Evolutionary conservation across 2,329 filamentous ascomycete genomes (phyloP), one percentile per base, ranked within the genome.

Genomic region (Pyrenophora seminiperda): DNA sequence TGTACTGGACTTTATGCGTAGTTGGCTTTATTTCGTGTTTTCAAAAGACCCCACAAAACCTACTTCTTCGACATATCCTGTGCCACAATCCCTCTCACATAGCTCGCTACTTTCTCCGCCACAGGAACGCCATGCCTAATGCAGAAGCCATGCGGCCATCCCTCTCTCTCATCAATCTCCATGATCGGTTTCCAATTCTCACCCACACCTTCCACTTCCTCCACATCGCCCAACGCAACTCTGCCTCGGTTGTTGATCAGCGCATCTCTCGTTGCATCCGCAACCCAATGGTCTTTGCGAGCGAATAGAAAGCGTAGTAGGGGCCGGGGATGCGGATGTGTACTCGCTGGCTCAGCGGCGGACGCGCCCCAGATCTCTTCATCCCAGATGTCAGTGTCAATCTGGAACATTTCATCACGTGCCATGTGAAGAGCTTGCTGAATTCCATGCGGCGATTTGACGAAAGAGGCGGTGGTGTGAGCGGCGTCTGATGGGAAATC

Each of bases 201-300:
- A 6, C 48, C 56, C 33, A 53, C 18, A 5, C 54, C 58, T 19
- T 68, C 70, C 4, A 63, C 65, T n/a, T 47, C 59, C 7, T 61
- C 46, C 3, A 62, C 61, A 19, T 50, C 54, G 27, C 49, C 49
- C 6, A 44, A 20, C 11, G 44, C 56, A n/a, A 50, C 54, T 34
- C 47, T 50, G 2, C 55, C 57, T 2, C 62, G 47, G 27, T 37
- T 54, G 17, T 58, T 52, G 38, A 86, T 79, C 30, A 86, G 72
- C 32, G 78, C 76, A 58, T 85, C 80, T 29, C 83, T 73, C 22
- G 82, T 84, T 59, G 75, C 71, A 54, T 83, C 76, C 1, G 82
- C 82, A 19, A 86, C 81, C 83, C 83, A 86, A 61, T 84, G 82
- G 62, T 87, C 84, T 39, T 80, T 72, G 29, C 78, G 72, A 1